Percentiles rank a stretch among this genome's conserved stretches.
phyloP scores from a whole-genome alignment of 2,329 filamentous ascomycete genomes.

The Chalara sp. region DNA sequence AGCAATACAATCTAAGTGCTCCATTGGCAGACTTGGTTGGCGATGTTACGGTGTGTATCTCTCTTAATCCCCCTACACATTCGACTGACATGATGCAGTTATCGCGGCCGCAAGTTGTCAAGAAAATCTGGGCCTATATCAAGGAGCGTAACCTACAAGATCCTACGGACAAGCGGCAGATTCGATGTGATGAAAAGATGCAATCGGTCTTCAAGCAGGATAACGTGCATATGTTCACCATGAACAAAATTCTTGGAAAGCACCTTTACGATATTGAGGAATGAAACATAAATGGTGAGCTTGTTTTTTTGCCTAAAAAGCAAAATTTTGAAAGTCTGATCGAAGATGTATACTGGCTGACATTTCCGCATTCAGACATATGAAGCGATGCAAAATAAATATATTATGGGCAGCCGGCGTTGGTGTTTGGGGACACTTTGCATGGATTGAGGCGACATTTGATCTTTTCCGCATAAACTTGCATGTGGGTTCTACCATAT shows the following conservation, averaged over 20 bases:
- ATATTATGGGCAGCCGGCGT: too few species aligned
- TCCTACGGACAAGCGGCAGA: conserved; percentile 84
- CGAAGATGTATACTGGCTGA: too few species aligned
- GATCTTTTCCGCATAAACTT: too few species aligned
- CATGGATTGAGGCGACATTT: too few species aligned
- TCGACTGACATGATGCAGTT: conserved; percentile 45
- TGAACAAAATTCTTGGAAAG: conserved; percentile 92
- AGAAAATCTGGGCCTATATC: conserved; percentile 94
- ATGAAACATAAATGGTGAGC: conserved; percentile 6
- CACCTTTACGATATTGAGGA: conserved; percentile 85
- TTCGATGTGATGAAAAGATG: conserved; percentile 87
- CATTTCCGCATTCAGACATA: too few species aligned
- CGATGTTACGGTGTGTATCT: conserved; percentile 52
- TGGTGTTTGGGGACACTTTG: too few species aligned
- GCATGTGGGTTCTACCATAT: too few species aligned
- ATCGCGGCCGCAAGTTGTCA: conserved; percentile 90
- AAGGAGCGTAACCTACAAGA: conserved; percentile 85
- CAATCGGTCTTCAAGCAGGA: conserved; percentile 86
- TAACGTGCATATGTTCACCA: conserved; percentile 96
- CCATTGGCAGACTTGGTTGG: conserved; percentile 65
- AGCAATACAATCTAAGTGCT: conserved; percentile 68
- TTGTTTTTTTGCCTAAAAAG: too few species aligned
- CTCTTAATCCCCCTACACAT: conserved; percentile 2
- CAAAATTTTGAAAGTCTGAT: too few species aligned
- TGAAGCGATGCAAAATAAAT: too few species aligned